Evolutionary conservation across 2,329 filamentous ascomycete species (phyloP).

Genomic region (Cordyceps tenuipes): DNA sequence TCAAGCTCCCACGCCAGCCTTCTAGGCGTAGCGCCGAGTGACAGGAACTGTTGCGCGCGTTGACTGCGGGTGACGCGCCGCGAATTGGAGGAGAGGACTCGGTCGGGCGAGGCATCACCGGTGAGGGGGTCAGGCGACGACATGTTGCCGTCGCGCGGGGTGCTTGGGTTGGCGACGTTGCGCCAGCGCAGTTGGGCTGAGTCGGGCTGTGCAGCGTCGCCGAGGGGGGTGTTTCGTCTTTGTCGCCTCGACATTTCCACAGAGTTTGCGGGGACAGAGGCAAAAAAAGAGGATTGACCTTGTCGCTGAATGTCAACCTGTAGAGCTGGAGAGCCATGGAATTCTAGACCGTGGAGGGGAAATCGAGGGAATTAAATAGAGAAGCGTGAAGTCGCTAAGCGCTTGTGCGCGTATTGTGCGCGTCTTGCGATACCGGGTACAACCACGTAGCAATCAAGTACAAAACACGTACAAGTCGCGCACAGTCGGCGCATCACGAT

Average conservation of each 20-base stretch:
- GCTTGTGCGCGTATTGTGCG: neutral
- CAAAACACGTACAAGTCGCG: neutral
- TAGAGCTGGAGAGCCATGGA: slow-evolving; percentile 4
- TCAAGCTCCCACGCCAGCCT: slow-evolving; percentile 51
- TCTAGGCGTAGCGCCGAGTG: slow-evolving; percentile 37
- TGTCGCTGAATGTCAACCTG: neutral
- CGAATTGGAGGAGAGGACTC: slow-evolving; percentile 28
- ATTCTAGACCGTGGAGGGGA: neutral
- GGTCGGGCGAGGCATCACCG: slow-evolving; percentile 26
- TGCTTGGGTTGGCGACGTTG: slow-evolving; percentile 26
- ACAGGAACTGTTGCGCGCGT: slow-evolving; percentile 29
- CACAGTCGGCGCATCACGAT: neutral
- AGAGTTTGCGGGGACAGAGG: slow-evolving; percentile 1
- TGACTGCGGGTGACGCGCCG: slow-evolving; percentile 38
- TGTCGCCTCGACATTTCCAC: slow-evolving; percentile 11
- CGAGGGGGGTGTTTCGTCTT: neutral
- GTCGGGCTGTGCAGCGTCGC: slow-evolving; percentile 14
- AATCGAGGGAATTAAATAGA: neutral
- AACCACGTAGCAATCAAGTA: neutral
- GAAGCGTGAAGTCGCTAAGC: neutral
- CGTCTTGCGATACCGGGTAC: neutral
- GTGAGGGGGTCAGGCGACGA: slow-evolving; percentile 46
- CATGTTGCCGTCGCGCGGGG: slow-evolving; percentile 34
- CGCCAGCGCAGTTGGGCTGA: slow-evolving; percentile 27
- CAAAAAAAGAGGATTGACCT: neutral